Base-by-base conservation (phyloP, 441 rosid species). In the Populus hybrid region DNA sequence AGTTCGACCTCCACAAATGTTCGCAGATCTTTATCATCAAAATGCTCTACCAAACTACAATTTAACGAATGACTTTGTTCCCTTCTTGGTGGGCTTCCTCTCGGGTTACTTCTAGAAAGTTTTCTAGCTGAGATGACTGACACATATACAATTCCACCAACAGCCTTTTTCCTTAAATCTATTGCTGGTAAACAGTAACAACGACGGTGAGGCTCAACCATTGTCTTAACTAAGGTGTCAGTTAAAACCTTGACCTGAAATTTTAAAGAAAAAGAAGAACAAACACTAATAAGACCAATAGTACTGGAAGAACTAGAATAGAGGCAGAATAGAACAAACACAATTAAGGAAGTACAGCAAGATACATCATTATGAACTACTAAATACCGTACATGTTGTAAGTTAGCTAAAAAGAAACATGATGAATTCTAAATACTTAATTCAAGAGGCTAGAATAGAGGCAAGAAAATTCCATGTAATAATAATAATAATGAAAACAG, bases 1-100 rank as follows among this genome's bases (percentile, higher is more conserved):
- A 94, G 93, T 82, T 92, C 97, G 66, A 95, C 94, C 85, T 95
- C 99, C 73, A 95, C 93, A 78, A 91, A 94, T 18, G 97, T 92
- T 74, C 74, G 93, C 64, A 94, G 81, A 80, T 89, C 86, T 80
- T 87, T 91, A 77, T 88, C 87, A 11, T 79, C 86, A 73, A 70
- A 75, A 71, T 77, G 64, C 33, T 83, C 92, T 69, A 81, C 89
- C 73, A 80, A 74, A 80, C 75, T 74, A 66, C 77, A 78, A 82
- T 86, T 82, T 36, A 53, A 74, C 61, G 79, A 78, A 72, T 2
- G 50, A 71, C 45, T 75, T 50, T 85, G 85, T 56, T 77, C 90
- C 85, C 86, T 87, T 77, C 86, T 89, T 74, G 90, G 81, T 26
- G 90, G 92, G 81, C 92, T 95, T 84, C 92, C 95, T n/a, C 87